Percentiles rank a stretch among this genome's conserved stretches.
phyloP scores from a whole-genome alignment of 148 eudicot species.

The Fagopyrum tataricum region DNA sequence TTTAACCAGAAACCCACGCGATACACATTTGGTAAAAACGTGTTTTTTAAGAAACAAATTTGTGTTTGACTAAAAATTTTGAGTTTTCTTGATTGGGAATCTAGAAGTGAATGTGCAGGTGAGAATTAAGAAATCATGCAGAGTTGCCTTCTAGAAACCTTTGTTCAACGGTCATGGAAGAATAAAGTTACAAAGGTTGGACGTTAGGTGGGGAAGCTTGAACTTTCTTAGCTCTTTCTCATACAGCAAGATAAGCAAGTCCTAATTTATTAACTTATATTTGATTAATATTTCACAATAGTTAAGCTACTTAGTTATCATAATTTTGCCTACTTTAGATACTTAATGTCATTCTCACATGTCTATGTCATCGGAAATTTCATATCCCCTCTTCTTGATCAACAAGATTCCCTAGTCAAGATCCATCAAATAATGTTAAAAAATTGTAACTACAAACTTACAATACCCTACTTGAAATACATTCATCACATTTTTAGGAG shows the following conservation, averaged over 20 bases:
- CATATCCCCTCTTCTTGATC: slow-evolving; percentile 3
- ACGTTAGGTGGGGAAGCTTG: slow-evolving; percentile 12
- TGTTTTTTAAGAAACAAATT: too few relatives aligned
- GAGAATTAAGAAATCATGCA: background rate
- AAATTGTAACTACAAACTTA: background rate
- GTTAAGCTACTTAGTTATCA: background rate
- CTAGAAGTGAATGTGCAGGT: background rate
- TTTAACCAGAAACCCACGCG: too few relatives aligned
- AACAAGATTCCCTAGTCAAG: slow-evolving; percentile 7
- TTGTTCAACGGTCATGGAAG: slow-evolving; percentile 7
- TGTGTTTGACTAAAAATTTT: too few relatives aligned
- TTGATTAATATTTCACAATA: background rate
- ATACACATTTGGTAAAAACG: too few relatives aligned
- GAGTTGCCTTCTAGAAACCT: background rate
- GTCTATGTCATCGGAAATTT: slow-evolving; percentile 9
- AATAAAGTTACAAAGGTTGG: background rate
- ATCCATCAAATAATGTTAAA: background rate
- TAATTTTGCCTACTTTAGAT: background rate
- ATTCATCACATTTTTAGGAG: background rate
- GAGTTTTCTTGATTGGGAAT: background rate
- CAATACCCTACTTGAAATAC: background rate
- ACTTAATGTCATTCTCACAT: background rate
- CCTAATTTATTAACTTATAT: background rate
- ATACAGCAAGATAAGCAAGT: background rate
- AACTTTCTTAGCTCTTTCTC: slow-evolving; percentile 3